phyloP scores from a whole-genome alignment of 306 rosid genomes.

The Lathyrus oleraceus region DNA sequence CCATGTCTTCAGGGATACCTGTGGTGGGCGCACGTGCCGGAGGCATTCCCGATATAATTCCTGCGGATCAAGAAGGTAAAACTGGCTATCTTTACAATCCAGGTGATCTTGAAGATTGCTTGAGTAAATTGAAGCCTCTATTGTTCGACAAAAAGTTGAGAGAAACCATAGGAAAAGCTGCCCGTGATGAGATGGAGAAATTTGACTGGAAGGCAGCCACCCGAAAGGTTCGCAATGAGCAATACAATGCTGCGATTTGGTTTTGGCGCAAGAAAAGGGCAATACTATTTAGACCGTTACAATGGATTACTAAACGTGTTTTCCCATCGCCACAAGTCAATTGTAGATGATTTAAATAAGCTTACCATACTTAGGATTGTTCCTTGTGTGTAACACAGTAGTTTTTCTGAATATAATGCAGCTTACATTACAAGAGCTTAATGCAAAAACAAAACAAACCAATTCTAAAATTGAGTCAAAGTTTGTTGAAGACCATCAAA shows the following conservation, averaged over 20 bases:
- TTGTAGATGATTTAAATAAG: constrained; percentile 47
- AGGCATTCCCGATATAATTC: constrained; percentile 92
- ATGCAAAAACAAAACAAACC: background rate
- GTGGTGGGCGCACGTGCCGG: constrained; percentile 96
- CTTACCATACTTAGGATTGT: constrained; percentile 27
- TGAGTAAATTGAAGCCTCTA: constrained; percentile 73
- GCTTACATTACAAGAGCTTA: background rate
- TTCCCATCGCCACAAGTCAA: constrained; percentile 65
- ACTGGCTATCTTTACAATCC: constrained; percentile 74
- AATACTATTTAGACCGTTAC: constrained; percentile 66
- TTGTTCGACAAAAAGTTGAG: constrained; percentile 63
- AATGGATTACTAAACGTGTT: constrained; percentile 69
- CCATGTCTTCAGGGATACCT: constrained; percentile 95
- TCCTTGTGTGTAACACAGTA: constrained; percentile 40
- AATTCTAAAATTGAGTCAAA: background rate
- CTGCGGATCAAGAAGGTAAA: constrained; percentile 81
- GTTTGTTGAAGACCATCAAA: constrained; percentile 37
- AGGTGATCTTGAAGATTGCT: constrained; percentile 76
- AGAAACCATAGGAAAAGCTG: constrained; percentile 76
- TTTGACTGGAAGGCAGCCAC: constrained; percentile 96
- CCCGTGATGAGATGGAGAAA: constrained; percentile 89
- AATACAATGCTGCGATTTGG: constrained; percentile 94
- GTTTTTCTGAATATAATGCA: constrained; percentile 50
- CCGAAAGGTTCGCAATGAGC: constrained; percentile 68
- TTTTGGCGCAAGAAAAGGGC: constrained; percentile 94